Evolutionary conservation across 257 asterid species (phyloP), one percentile per base, ranked within the genome.

Genomic region (Nyctanthes arbortristis): DNA sequence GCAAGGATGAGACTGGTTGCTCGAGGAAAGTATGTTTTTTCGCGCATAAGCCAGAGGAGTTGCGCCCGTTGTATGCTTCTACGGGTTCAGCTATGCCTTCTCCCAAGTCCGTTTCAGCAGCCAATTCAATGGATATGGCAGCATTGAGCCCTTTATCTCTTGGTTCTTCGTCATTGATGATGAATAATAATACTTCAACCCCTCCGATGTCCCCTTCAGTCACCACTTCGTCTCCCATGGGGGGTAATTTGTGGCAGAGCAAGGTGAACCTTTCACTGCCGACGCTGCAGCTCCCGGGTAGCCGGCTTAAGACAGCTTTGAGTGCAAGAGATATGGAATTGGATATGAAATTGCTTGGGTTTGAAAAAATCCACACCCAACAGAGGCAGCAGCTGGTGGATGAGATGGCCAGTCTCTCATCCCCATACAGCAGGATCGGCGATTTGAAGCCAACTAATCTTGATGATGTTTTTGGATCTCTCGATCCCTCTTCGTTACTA

Each of bases 81-180:
- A 92, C 96, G 0, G 97, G 97, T 25, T 92, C 97, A 2, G 97
- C 89, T 37, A 70, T 92, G 82, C 96, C 96, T 45, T 87, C 96
- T 5, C 96, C 97, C 0, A 85, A 80, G 66, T 82, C 95, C 0
- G 58, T 47, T 32, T 54, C 85, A 1, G 79, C 85, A 1, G 79
- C 55, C n/a, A 72, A 78, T 47, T 72, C 88, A 0, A 27, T 87
- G 81, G 95, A 85, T 16, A 18, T 79, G 78, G 34, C 80, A 5
- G 52, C 82, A 30, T 64, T 81, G 78, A 84, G 96, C 72, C 90
- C 95, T 0, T 67, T 87, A 66, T 75, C 84, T 2, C 81, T 82
- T 12, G 84, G 89, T 39, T 79, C 88, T 9, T 66, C 86, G 2
- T 73, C 92, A 0, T 31, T 83, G 62, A 55, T 75, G 73, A 7